Conservation (phyloP, 176 grass and related monocot genomes). For the Carex kokanica region DNA sequence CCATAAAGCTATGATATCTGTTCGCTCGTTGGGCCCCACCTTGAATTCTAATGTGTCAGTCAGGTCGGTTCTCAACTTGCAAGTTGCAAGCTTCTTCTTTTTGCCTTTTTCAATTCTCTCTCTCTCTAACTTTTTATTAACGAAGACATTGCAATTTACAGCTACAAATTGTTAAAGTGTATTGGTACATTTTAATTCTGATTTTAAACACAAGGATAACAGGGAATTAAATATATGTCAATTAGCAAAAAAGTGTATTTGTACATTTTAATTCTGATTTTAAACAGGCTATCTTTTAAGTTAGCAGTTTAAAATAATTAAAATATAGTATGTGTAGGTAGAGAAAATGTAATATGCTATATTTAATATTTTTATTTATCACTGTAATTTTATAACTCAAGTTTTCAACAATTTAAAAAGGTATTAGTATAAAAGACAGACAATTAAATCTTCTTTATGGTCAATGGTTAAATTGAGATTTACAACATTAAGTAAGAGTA, state of each 20-base stretch:
- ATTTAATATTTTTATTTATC: neutral
- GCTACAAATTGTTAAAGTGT: neutral
- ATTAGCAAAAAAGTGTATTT: neutral
- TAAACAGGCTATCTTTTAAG: neutral
- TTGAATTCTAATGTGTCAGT: neutral
- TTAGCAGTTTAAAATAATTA: no score
- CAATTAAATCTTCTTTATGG: neutral
- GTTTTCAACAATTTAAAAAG: neutral
- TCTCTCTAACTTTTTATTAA: neutral
- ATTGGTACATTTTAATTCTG: no score
- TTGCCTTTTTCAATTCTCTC: neutral
- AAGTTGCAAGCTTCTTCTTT: neutral
- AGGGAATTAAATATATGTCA: no score
- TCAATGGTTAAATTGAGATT: neutral
- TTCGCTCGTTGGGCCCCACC: slow-evolving; percentile 1
- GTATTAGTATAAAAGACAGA: no score
- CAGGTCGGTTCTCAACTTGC: neutral
- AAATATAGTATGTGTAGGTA: no score
- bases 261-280: no score
- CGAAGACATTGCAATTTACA: neutral
- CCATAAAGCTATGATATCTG: neutral
- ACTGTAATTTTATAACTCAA: no score
- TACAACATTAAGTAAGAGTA: neutral
- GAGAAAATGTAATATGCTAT: neutral
- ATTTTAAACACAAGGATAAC: no score